These are phyloP conservation scores for Hyaloscypha bicolor DNA, from an alignment of 495 filamentous ascomycete genomes.

Conservation along the genomic window DNA sequence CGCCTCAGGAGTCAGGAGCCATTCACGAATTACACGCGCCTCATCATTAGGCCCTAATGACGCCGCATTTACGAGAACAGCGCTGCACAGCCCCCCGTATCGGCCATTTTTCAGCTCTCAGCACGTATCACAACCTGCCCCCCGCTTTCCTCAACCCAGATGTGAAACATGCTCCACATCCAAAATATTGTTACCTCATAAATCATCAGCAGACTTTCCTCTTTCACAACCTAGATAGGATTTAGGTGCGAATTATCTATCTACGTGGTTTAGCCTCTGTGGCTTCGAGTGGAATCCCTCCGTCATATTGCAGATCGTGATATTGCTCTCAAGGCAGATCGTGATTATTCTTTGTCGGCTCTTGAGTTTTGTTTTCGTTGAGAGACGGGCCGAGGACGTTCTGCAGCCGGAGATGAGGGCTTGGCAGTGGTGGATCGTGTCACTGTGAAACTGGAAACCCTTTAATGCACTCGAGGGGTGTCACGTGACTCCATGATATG, in stretches of 20 bases:
- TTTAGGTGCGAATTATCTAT: background rate
- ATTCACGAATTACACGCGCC: background rate
- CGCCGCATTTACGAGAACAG: background rate
- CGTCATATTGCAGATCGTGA: conserved; percentile 3
- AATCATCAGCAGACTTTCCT: background rate
- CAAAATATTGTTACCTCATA: too few relatives aligned
- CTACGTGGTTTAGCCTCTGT: conserved; percentile 2
- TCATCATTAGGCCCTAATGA: background rate
- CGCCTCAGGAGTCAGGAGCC: background rate
- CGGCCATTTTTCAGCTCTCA: background rate
- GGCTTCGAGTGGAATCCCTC: background rate
- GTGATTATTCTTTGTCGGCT: background rate
- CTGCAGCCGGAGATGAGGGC: background rate
- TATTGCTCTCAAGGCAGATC: conserved; percentile 3
- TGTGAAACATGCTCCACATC: too few relatives aligned
- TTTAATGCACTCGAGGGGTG: background rate
- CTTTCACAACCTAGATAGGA: background rate
- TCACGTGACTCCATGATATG: background rate
- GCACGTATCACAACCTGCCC: background rate
- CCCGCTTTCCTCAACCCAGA: too few relatives aligned
- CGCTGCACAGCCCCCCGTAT: background rate
- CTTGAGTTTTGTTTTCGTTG: too few relatives aligned
- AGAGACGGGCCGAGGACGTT: background rate
- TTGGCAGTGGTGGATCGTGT: background rate
- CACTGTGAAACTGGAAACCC: conserved; percentile 1